Evolutionary conservation across 768 basidiomycete genomes (phyloP).

Genomic region (Baorangia bicolor): DNA sequence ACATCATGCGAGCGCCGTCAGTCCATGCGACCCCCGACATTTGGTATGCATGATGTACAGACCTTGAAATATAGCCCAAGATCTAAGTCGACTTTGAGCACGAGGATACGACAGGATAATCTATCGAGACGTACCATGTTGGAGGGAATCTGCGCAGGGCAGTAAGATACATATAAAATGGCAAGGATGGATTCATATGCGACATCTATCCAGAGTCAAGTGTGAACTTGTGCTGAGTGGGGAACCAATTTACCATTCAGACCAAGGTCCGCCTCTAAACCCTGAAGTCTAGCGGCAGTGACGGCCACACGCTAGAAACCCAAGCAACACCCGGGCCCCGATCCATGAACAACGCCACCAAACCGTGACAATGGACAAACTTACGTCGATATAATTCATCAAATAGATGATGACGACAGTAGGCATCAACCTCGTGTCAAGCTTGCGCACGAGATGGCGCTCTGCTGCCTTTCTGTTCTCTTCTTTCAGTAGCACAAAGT

Average conservation of each 20-base stretch:
- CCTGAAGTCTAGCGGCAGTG: conserved; percentile 39
- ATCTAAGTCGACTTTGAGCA: conserved; percentile 36
- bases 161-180: conserved; percentile 56
- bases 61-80: conserved; percentile 55
- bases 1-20: background rate
- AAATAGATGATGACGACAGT: conserved; percentile 24
- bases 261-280: conserved; percentile 39
- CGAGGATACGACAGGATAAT: no score
- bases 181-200: conserved; percentile 54
- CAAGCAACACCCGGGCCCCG: background rate
- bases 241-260: conserved; percentile 25
- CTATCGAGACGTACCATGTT: conserved; percentile 49
- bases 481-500: conserved; percentile 8
- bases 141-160: conserved; percentile 63
- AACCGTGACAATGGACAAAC: background rate
- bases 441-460: conserved; percentile 23
- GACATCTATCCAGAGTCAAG: conserved; percentile 36
- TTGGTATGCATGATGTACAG: conserved; percentile 1
- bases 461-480: conserved; percentile 20
- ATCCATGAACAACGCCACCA: background rate
- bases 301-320: conserved; percentile 36
- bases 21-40: background rate
- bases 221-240: background rate
- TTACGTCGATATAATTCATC: conserved; percentile 30
- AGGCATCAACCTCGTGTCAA: conserved; percentile 31